Conservation (phyloP, 345 rosid species). For the Aquilaria malaccensis region DNA sequence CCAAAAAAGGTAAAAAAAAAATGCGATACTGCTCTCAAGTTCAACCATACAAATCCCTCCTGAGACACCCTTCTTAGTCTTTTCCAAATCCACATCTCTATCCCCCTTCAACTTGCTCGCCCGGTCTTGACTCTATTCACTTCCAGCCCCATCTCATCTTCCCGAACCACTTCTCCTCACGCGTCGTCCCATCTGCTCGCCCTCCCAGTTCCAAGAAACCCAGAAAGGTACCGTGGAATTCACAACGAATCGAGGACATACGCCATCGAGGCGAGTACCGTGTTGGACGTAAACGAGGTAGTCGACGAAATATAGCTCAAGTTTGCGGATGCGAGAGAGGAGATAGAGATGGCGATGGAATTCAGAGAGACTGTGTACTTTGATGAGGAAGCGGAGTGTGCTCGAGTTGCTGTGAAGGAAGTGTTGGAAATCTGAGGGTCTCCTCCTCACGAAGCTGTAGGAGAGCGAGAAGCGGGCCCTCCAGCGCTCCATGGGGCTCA, state of each 20-base stretch:
- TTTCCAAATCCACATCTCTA: conserved; percentile 18
- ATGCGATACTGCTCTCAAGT: conserved; percentile 34
- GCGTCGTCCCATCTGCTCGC: conserved; percentile 9
- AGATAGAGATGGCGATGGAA: conserved; percentile 96
- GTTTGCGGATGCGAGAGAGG: conserved; percentile 98
- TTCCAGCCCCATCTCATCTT: conserved; percentile 11
- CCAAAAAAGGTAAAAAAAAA: background rate
- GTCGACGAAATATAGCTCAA: conserved; percentile 82
- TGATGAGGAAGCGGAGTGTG: conserved; percentile 89
- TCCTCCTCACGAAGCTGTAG: conserved; percentile 43
- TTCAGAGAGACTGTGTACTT: conserved; percentile 91
- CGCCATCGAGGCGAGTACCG: conserved; percentile 30
- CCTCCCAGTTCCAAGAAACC: conserved; percentile 2
- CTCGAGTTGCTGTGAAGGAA: conserved; percentile 68
- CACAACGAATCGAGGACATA: conserved; percentile 19
- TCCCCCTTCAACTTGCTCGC: conserved; percentile 5
- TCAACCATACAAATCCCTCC: conserved; percentile 28
- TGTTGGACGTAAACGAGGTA: conserved; percentile 50
- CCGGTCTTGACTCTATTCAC: conserved; percentile 11
- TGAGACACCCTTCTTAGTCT: conserved; percentile 18
- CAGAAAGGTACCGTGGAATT: background rate
- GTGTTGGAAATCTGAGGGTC: conserved; percentile 46
- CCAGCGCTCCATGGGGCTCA: conserved; percentile 90
- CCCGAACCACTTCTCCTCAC: conserved; percentile 10
- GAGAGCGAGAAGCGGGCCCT: conserved; percentile 53